phyloP scores from a whole-genome alignment of 2,329 filamentous ascomycete genomes.

The Monilinia fructigena region DNA sequence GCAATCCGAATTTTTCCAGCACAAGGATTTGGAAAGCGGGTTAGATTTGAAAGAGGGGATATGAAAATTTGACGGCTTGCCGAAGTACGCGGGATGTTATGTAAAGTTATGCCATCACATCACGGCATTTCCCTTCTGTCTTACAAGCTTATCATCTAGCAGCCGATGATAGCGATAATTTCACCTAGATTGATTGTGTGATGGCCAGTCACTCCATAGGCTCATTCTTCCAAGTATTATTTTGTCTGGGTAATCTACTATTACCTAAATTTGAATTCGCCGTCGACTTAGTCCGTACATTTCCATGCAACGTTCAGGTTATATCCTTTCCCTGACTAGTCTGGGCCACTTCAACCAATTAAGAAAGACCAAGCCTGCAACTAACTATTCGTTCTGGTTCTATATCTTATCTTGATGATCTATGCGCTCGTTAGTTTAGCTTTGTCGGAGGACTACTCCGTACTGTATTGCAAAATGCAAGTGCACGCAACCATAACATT shows the following conservation, averaged over 20 bases:
- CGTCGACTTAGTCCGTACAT: not conserved
- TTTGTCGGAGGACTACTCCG: not conserved
- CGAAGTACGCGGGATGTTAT: not conserved
- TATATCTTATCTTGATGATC: constrained; percentile 1
- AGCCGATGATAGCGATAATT: not conserved
- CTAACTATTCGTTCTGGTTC: not conserved
- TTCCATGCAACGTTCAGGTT: no score
- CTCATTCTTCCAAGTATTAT: not conserved
- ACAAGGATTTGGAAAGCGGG: not conserved
- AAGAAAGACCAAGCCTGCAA: no score
- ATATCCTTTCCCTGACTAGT: not conserved
- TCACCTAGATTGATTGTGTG: not conserved
- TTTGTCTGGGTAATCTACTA: not conserved
- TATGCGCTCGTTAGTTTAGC: not conserved
- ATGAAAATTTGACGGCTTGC: not conserved
- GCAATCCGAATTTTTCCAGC: not conserved
- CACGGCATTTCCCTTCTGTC: not conserved
- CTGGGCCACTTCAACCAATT: no score
- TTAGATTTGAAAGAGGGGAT: not conserved
- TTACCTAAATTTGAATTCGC: no score
- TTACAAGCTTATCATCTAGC: not conserved
- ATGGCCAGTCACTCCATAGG: no score
- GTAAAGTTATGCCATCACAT: not conserved
- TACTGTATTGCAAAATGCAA: not conserved
- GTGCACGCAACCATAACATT: not conserved